Evolutionary conservation across 345 rosid species (phyloP).

Genomic region (Salix purpurea): DNA sequence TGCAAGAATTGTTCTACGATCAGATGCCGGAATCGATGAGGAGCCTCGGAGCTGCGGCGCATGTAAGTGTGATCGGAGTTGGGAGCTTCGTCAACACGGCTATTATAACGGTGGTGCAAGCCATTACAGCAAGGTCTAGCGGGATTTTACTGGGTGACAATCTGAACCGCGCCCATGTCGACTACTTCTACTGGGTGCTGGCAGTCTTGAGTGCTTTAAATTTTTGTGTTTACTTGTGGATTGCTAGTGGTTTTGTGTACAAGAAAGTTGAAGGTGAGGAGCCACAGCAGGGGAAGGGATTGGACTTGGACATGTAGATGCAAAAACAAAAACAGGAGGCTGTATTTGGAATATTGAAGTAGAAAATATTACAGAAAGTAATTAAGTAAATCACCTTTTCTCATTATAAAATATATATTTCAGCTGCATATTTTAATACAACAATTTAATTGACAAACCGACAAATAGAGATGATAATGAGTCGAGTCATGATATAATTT

Average conservation of each 20-base stretch:
- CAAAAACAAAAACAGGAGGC: not conserved
- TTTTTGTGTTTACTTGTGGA: constrained; percentile 42
- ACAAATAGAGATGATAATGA: too few species aligned
- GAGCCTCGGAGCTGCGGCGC: constrained; percentile 81
- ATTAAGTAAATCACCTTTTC: too few species aligned
- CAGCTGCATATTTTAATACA: too few species aligned
- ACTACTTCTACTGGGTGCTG: constrained; percentile 65
- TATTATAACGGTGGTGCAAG: constrained; percentile 52
- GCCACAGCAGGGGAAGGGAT: not conserved
- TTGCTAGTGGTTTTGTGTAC: constrained; percentile 64
- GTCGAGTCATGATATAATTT: too few species aligned
- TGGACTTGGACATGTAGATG: not conserved
- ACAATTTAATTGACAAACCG: too few species aligned
- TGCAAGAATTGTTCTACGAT: constrained; percentile 84
- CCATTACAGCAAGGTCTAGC: constrained; percentile 34
- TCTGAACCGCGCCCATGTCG: constrained; percentile 57
- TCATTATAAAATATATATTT: too few species aligned
- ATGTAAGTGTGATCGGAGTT: constrained; percentile 54
- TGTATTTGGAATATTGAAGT: not conserved
- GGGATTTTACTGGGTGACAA: constrained; percentile 62
- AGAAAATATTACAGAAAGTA: too few species aligned
- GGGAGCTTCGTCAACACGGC: constrained; percentile 71
- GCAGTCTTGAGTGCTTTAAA: constrained; percentile 60
- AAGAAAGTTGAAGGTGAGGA: constrained; percentile 39
- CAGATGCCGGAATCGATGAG: constrained; percentile 82